phyloP scores from a whole-genome alignment of 2,329 filamentous ascomycete genomes.

The Aspergillus aculeatus region DNA sequence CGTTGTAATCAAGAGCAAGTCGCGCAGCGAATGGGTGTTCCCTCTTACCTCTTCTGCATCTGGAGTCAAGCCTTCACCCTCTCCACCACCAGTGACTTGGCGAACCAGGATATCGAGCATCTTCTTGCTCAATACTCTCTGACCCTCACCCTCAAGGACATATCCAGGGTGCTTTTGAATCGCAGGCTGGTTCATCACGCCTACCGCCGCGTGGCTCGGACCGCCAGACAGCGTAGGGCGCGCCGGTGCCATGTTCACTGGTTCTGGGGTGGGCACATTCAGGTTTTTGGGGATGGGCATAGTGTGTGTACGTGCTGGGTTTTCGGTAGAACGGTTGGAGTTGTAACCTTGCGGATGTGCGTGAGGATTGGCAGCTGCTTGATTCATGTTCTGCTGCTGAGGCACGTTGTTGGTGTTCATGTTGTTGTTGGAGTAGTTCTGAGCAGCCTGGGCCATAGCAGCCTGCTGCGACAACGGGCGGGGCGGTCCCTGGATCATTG shows the following conservation, averaged over 20 bases:
- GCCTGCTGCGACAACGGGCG: constrained; percentile 47
- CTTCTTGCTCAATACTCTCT: constrained; percentile 94
- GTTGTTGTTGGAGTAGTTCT: constrained; percentile 41
- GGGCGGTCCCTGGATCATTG: constrained; percentile 37
- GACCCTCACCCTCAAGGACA: constrained; percentile 85
- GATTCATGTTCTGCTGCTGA: constrained; percentile 29
- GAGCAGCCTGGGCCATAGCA: constrained; percentile 47
- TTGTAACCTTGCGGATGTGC: constrained; percentile 44
- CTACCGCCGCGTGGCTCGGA: constrained; percentile 69
- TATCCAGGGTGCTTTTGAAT: constrained; percentile 78
- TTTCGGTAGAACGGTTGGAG: constrained; percentile 41
- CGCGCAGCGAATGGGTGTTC: neutral
- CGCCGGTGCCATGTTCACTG: constrained; percentile 68
- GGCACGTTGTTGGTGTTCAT: constrained; percentile 19
- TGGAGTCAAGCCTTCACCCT: constrained; percentile 76
- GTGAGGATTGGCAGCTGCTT: constrained; percentile 36
- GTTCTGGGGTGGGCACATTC: constrained; percentile 67
- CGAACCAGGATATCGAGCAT: constrained; percentile 93
- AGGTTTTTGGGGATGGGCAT: constrained; percentile 83
- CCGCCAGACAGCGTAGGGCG: constrained; percentile 85
- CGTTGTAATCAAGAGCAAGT: constrained; percentile 3
- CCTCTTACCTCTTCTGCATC: constrained; percentile 87
- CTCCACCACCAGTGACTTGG: constrained; percentile 80
- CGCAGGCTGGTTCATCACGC: constrained; percentile 83
- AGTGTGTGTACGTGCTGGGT: constrained; percentile 54